phyloP scores from a whole-genome alignment of 352 stramenopile genomes.

The Phytopythium sindhum region DNA sequence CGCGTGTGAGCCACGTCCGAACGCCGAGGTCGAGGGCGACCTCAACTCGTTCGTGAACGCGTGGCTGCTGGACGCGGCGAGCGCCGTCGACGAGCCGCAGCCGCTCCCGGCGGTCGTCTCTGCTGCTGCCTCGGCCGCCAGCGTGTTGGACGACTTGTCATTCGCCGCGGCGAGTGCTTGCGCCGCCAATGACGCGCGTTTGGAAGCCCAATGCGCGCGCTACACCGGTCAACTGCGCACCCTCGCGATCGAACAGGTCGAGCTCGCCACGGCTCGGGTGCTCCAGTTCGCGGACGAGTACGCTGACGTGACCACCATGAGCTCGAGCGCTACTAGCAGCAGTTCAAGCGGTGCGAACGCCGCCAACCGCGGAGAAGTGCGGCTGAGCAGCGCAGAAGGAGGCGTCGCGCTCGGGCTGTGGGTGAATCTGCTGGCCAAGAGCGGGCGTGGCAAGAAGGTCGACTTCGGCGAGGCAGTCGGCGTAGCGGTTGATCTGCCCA shows the following conservation, averaged over 20 bases:
- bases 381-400: slow-evolving; percentile 44
- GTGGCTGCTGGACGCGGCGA: slow-evolving; percentile 58
- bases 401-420: slow-evolving; percentile 62
- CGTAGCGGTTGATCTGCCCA: slow-evolving; percentile 67
- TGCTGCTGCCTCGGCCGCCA: slow-evolving; percentile 48
- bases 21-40: slow-evolving; percentile 66
- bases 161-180: slow-evolving; percentile 51
- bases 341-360: slow-evolving; percentile 13
- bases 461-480: slow-evolving; percentile 61
- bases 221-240: slow-evolving; percentile 53
- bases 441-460: slow-evolving; percentile 70
- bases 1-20: slow-evolving; percentile 60
- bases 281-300: slow-evolving; percentile 78
- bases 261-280: slow-evolving; percentile 58
- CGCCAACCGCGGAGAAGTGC: slow-evolving; percentile 52
- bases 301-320: slow-evolving; percentile 36
- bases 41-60: slow-evolving; percentile 84
- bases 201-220: slow-evolving; percentile 32
- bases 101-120: slow-evolving; percentile 22
- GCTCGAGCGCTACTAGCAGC: slow-evolving; percentile 6
- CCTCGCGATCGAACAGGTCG: slow-evolving; percentile 62
- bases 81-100: slow-evolving; percentile 32
- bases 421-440: slow-evolving; percentile 75
- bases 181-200: slow-evolving; percentile 45
- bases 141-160: slow-evolving; percentile 59